phyloP scores from a whole-genome alignment of 2,329 filamentous ascomycete genomes.

The Periconia sp. region DNA sequence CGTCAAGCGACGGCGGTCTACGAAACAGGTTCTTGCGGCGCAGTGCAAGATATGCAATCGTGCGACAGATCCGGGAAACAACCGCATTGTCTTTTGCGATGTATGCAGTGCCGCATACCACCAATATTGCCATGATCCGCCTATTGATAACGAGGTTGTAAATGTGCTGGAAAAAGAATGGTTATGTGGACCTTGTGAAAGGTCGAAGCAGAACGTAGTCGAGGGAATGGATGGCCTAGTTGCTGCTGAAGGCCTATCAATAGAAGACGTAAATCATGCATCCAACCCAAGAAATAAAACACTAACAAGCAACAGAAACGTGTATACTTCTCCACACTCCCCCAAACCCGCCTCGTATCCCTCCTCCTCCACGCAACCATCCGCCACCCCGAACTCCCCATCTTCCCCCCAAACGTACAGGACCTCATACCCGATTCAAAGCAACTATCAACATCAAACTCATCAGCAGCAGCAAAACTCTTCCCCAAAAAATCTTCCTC shows the following conservation, averaged over 20 bases:
- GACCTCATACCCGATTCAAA: constrained; percentile 23
- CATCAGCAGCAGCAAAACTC: constrained; percentile 17
- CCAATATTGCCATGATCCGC: constrained; percentile 79
- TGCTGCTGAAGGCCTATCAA: constrained; percentile 45
- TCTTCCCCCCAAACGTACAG: constrained; percentile 60
- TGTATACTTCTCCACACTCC: constrained; percentile 66
- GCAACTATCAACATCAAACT: constrained; percentile 14
- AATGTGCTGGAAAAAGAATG: constrained; percentile 71
- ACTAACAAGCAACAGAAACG: constrained; percentile 58
- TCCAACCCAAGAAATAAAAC: background rate
- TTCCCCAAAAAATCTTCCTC: constrained; percentile 8
- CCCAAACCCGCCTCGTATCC: constrained; percentile 67
- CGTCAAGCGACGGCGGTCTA: constrained; percentile 65
- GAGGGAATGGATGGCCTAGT: constrained; percentile 46
- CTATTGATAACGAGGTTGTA: constrained; percentile 73
- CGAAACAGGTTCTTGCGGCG: constrained; percentile 56
- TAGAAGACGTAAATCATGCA: constrained; percentile 48
- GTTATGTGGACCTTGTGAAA: constrained; percentile 69
- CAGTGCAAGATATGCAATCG: constrained; percentile 76
- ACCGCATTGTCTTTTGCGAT: constrained; percentile 86
- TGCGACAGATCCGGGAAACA: constrained; percentile 72
- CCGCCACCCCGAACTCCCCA: constrained; percentile 67
- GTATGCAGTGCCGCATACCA: constrained; percentile 82
- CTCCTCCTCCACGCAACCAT: constrained; percentile 68
- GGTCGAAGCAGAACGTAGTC: constrained; percentile 36